phyloP scores from a whole-genome alignment of 2,329 filamentous ascomycete genomes.

The Sporothrix euskadiensis region DNA sequence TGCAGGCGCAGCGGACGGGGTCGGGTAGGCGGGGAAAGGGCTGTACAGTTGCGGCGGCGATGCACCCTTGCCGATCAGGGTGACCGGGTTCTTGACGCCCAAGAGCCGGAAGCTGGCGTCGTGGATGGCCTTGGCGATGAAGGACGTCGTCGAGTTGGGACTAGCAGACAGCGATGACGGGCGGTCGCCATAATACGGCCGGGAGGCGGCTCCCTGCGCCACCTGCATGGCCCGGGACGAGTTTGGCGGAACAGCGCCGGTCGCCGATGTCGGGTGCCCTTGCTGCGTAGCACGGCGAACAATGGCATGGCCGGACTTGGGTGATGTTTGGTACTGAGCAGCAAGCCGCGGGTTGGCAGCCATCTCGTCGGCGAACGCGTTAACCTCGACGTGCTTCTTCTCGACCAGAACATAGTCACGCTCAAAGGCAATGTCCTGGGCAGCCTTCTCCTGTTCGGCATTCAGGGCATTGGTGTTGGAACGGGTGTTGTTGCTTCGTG shows the following conservation, averaged over 20 bases:
- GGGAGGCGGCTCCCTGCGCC: slow-evolving; percentile 60
- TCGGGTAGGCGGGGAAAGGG: slow-evolving; percentile 82
- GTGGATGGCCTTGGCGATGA: slow-evolving; percentile 91
- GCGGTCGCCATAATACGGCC: slow-evolving; percentile 67
- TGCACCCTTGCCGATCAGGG: slow-evolving; percentile 60
- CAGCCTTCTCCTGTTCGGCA: slow-evolving; percentile 67
- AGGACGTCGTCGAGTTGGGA: slow-evolving; percentile 75
- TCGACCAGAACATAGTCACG: slow-evolving; percentile 95
- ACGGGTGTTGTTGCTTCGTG: slow-evolving; percentile 21
- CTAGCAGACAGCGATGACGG: slow-evolving; percentile 74
- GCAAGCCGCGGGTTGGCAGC: slow-evolving; percentile 74
- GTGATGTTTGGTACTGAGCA: slow-evolving; percentile 47
- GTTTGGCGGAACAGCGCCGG: slow-evolving; percentile 67
- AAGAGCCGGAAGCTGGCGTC: slow-evolving; percentile 80
- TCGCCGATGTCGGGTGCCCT: slow-evolving; percentile 66
- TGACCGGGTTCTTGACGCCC: slow-evolving; percentile 68
- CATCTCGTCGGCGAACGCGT: slow-evolving; percentile 93
- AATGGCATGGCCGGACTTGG: slow-evolving; percentile 62
- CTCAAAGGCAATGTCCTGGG: slow-evolving; percentile 86
- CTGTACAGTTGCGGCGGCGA: slow-evolving; percentile 76
- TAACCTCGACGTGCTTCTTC: slow-evolving; percentile 92
- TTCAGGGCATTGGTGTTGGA: neutral
- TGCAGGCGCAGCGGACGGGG: slow-evolving; percentile 45
- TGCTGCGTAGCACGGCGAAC: slow-evolving; percentile 77
- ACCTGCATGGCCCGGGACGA: slow-evolving; percentile 74